Conservation (phyloP, 345 rosid species). For the Cochlearia excelsa region DNA sequence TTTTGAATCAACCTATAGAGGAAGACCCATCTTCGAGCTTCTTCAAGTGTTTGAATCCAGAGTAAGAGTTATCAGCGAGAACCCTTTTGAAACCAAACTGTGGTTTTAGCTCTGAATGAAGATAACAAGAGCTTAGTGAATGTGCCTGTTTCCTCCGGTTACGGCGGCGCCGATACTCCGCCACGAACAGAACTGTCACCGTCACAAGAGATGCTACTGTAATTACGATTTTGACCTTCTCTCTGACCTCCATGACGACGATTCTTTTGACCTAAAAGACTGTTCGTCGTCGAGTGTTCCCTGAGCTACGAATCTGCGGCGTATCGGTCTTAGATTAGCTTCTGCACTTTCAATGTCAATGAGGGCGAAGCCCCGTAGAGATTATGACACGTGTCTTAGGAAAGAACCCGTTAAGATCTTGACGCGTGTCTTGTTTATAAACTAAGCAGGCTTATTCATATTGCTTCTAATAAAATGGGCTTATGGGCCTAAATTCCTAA, state of each 20-base stretch:
- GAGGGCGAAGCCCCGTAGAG: too few species aligned
- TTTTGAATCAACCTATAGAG: slow-evolving; percentile 17
- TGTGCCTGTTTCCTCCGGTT: slow-evolving; percentile 35
- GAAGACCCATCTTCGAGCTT: slow-evolving; percentile 35
- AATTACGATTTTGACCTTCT: slow-evolving; percentile 45
- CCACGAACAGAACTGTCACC: slow-evolving; percentile 44
- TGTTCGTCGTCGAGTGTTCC: slow-evolving; percentile 6
- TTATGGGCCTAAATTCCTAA: too few species aligned
- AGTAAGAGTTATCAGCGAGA: slow-evolving; percentile 80
- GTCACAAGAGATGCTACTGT: slow-evolving; percentile 51
- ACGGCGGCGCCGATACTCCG: slow-evolving; percentile 46
- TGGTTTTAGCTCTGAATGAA: slow-evolving; percentile 64
- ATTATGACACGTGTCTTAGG: too few species aligned
- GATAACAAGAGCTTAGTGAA: slow-evolving; percentile 50
- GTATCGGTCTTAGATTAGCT: neutral
- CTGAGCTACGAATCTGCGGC: slow-evolving; percentile 23
- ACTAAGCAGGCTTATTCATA: too few species aligned
- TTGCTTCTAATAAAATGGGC: too few species aligned
- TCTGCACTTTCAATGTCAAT: too few species aligned
- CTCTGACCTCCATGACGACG: slow-evolving; percentile 40
- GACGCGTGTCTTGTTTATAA: too few species aligned
- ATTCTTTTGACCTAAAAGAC: neutral
- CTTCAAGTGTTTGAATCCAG: slow-evolving; percentile 70
- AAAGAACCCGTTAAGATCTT: too few species aligned
- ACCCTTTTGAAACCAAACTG: slow-evolving; percentile 70